Conservation (phyloP, 345 rosid species). For the Gossypium longicalyx region DNA sequence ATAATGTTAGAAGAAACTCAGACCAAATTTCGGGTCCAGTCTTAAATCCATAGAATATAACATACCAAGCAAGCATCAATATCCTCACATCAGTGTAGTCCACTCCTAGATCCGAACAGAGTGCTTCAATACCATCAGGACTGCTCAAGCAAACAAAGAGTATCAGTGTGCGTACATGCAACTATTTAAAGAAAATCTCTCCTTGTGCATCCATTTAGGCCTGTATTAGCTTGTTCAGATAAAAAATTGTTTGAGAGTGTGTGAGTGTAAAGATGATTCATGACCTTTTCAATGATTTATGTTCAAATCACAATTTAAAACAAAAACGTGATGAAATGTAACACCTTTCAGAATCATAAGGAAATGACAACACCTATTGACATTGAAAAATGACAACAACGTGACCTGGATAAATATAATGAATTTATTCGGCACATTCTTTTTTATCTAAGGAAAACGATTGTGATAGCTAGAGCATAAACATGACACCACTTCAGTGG, state of each 20-base stretch:
- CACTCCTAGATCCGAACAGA: constrained; percentile 45
- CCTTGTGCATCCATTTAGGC: background rate
- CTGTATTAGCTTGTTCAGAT: background rate
- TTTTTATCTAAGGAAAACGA: background rate
- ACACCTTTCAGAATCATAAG: too few relatives aligned
- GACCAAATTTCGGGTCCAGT: background rate
- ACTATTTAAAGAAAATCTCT: background rate
- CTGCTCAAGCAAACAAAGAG: constrained; percentile 31
- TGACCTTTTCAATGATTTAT: background rate
- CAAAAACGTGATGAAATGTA: background rate
- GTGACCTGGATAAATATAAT: background rate
- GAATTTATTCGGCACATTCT: background rate
- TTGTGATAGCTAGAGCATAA: background rate
- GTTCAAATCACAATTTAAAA: background rate
- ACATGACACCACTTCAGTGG: background rate
- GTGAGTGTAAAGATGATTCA: background rate
- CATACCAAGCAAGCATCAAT: constrained; percentile 57
- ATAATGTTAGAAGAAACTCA: constrained; percentile 3
- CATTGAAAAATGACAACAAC: background rate
- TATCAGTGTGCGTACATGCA: background rate
- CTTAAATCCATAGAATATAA: background rate
- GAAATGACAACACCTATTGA: background rate
- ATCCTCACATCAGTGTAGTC: constrained; percentile 45
- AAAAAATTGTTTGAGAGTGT: background rate
- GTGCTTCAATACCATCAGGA: constrained; percentile 50